Base-by-base conservation (phyloP, 1,284 basidiomycete genomes). In the Cryptococcus jaspeensis region DNA sequence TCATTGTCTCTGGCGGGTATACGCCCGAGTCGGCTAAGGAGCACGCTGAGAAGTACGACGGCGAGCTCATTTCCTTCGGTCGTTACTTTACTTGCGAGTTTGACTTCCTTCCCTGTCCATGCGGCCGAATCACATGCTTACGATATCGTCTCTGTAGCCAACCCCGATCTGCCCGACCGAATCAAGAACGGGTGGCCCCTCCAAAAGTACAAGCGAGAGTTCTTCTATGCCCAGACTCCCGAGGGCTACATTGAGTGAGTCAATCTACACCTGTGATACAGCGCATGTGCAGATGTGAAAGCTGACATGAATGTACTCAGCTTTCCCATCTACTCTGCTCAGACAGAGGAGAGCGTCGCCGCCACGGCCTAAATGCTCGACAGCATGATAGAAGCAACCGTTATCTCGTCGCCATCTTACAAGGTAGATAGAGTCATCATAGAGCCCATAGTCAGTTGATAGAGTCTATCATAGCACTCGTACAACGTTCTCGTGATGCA, bases 121-220 rank as follows among this genome's bases (percentile, higher is more conserved):
- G n/a, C n/a, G n/a, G n/a, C n/a, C n/a, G n/a, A 20, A 2, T n/a
- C 11, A 9, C 16, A 18, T 16, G 9, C 1, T 41, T 7, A 41
- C 3, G n/a, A 12, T 16, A 41, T 36, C 8, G 0, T 8, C n/a
- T n/a, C n/a, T n/a, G n/a, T n/a, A 63, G 58, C 66, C 48, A 69
- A 81, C 77, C 84, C 84, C 3, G 84, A 85, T 64, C 72, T 86
- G 0, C 80, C 81, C 0, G 53, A 69, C 13, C 77, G 84, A 5
- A 64, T 79, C 50, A 59, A 62, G 50, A 61, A 75, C 18, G 60
- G 64, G 12, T 58, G 67, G 39, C 53, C 65, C 2, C 58, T 78
- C 18, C 66, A 59, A 42, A 45, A 55, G 12, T 79, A 76, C 63
- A 63, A 79, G 60, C 58, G 63, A n/a, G 13, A 47, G 20, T 62